Percentiles rank a stretch among this genome's conserved stretches.
Evolutionary conservation across 2,329 filamentous ascomycete species (phyloP).

Genomic region (Macrophomina phaseolina): DNA sequence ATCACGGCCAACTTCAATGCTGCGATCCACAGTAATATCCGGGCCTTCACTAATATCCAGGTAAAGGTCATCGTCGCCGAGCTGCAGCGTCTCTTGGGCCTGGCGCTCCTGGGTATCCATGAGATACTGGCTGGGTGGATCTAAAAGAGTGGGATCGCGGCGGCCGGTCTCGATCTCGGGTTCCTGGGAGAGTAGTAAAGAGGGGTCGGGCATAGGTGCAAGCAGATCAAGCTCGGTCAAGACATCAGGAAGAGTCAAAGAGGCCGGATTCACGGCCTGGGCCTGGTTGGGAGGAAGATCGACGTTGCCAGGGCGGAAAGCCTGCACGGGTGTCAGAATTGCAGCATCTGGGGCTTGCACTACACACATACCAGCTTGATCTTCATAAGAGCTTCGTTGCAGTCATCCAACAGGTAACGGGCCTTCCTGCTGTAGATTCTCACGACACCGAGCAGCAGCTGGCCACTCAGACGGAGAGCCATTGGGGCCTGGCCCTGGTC

Average conservation of each 20-base stretch:
- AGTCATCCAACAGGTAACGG: constrained; percentile 94
- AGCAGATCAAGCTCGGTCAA: constrained; percentile 93
- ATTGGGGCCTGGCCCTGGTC: constrained; percentile 91
- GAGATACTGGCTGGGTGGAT: constrained; percentile 38
- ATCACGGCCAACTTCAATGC: constrained; percentile 89
- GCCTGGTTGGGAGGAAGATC: constrained; percentile 83
- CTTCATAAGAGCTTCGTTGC: constrained; percentile 95
- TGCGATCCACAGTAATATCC: constrained; percentile 53
- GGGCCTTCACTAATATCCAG: constrained; percentile 68
- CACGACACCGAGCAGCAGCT: constrained; percentile 92
- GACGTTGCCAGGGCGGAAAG: constrained; percentile 95
- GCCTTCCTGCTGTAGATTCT: constrained; percentile 98
- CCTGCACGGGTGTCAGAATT: constrained; percentile 57
- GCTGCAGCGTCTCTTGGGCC: constrained; percentile 36
- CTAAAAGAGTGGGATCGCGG: constrained; percentile 53
- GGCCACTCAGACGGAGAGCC: constrained; percentile 90
- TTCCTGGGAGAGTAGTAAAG: constrained; percentile 80
- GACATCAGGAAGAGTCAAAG: constrained; percentile 86
- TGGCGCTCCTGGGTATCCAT: constrained; percentile 33
- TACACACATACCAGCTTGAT: constrained; percentile 83
- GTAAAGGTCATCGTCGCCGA: constrained; percentile 65
- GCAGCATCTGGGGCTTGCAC: background rate
- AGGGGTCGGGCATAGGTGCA: constrained; percentile 77
- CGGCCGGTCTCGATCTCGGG: constrained; percentile 56
- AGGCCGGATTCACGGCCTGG: constrained; percentile 80